Percentiles rank a stretch among this genome's conserved stretches.
Evolutionary conservation across 805 yeast species (phyloP).

Genomic region (Candida glaebosa): DNA sequence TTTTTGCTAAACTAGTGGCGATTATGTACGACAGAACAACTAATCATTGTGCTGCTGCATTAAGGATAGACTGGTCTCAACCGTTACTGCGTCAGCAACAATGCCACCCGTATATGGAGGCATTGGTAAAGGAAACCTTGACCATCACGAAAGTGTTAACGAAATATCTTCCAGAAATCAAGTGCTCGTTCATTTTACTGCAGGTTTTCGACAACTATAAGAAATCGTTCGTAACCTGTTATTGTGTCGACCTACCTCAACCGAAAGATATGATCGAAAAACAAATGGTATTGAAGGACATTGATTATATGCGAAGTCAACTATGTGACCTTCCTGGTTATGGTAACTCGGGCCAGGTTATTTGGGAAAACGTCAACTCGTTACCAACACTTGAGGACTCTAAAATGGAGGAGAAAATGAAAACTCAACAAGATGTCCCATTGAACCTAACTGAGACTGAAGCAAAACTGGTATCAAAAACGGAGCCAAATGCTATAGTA

Average conservation of each 20-base stretch:
- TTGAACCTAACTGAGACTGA: not conserved
- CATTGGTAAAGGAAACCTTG: conserved; percentile 61
- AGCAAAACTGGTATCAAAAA: conserved; percentile 1
- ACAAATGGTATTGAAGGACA: conserved; percentile 54
- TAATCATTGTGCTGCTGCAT: conserved; percentile 47
- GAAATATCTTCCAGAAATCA: conserved; percentile 52
- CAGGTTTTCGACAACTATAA: conserved; percentile 59
- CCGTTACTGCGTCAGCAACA: conserved; percentile 41
- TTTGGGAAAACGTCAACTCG: conserved; percentile 58
- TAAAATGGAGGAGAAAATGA: conserved; percentile 46
- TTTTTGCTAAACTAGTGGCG: conserved; percentile 60
- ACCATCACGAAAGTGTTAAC: conserved; percentile 59
- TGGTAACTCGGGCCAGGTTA: conserved; percentile 57
- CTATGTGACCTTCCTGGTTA: conserved; percentile 56
- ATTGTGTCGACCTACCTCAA: conserved; percentile 44
- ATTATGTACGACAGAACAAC: conserved; percentile 65
- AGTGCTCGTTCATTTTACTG: conserved; percentile 43
- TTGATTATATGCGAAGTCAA: conserved; percentile 62
- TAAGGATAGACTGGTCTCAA: conserved; percentile 48
- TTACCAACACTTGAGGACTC: conserved; percentile 48
- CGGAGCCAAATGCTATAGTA: not conserved
- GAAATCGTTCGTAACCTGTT: conserved; percentile 47
- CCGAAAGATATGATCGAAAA: conserved; percentile 52
- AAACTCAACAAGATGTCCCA: conserved; percentile 10
- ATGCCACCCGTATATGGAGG: conserved; percentile 63